Evolutionary conservation across 2,329 filamentous ascomycete genomes (phyloP), one percentile per base, ranked within the genome.

Genomic region (Aspergillus jensenii): DNA sequence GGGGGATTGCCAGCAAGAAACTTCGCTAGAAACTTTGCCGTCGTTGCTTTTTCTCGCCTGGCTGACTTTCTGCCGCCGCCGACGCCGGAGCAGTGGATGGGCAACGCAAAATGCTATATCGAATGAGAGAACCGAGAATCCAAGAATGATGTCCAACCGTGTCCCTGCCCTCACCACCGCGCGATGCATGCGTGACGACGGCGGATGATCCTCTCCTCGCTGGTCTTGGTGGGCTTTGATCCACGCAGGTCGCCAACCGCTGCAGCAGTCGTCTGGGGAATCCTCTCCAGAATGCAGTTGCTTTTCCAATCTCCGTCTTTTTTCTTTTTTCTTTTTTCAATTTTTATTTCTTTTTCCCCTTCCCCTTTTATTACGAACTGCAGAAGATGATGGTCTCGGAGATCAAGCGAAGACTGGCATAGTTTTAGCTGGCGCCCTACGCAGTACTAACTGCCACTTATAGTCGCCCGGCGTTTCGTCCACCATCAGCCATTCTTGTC

Each of bases 151-250:
- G 27, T 31, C 27, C 27, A 31, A 31, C 27, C 27, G 27, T 31
- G 27, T 11, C 2, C 27, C 27, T 31, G 27, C 27, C 27, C 27
- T 31, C 27, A 31, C 27, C 27, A 31, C 27, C 27, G 27, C 27
- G 27, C 35, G 25, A 55, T 49, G 33, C 52, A 55, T 56, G 54
- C 44, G 44, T 57, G 54, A 49, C 40, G 53, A 52, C 31, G 48
- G 45, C 58, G 59, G 59, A 58, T 60, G 55, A 60, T 60, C 59
- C 59, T 58, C 59, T 31, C 27, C 27, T 47, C 51, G 35, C 53
- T 49, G 49, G 43, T 31, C 49, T 55, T 52, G 44, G 21, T 21
- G 8, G 27, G 8, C 3, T 21, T 25, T 46, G 44, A 21, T 46
- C 43, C 27, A 40, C 48, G 41, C 50, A 55, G 58, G 58, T 56